These are phyloP conservation scores for Ophiostoma montium DNA, from an alignment of 2,329 filamentous ascomycete species.

Conservation along the genomic window DNA sequence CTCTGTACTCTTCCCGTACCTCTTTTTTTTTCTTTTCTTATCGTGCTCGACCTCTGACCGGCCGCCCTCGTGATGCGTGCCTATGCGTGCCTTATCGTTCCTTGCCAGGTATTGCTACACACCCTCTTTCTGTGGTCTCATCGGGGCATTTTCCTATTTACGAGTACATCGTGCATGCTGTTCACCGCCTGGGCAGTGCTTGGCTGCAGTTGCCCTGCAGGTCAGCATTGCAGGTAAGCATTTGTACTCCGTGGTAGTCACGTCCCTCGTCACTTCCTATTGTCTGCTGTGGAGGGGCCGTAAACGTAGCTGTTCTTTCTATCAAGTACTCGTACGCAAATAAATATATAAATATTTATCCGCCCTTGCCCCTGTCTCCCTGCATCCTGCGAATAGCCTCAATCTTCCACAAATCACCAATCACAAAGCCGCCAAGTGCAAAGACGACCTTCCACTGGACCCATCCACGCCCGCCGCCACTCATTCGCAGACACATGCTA, in stretches of 20 bases:
- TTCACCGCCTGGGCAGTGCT: too few relatives aligned
- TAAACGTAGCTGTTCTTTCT: too few relatives aligned
- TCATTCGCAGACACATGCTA: not conserved
- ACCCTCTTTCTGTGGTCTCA: not conserved
- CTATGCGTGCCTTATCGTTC: not conserved
- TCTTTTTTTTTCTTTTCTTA: not conserved
- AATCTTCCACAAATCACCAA: not conserved
- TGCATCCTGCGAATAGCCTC: not conserved
- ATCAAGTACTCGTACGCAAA: too few relatives aligned
- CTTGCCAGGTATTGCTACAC: not conserved
- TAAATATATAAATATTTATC: too few relatives aligned
- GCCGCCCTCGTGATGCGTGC: not conserved
- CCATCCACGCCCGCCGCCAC: not conserved
- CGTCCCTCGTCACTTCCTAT: too few relatives aligned
- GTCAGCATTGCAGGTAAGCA: too few relatives aligned
- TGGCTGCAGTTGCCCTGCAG: too few relatives aligned
- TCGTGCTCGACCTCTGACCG: not conserved
- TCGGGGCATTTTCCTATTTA: not conserved
- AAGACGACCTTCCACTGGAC: not conserved
- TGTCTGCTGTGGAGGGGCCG: too few relatives aligned
- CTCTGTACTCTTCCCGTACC: not conserved
- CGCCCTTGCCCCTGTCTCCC: not conserved
- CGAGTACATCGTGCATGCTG: not conserved
- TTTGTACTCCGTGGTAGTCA: too few relatives aligned
- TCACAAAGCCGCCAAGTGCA: not conserved